Conservation (phyloP, 2,329 filamentous ascomycete genomes). For the Scedosporium minutisporum region DNA sequence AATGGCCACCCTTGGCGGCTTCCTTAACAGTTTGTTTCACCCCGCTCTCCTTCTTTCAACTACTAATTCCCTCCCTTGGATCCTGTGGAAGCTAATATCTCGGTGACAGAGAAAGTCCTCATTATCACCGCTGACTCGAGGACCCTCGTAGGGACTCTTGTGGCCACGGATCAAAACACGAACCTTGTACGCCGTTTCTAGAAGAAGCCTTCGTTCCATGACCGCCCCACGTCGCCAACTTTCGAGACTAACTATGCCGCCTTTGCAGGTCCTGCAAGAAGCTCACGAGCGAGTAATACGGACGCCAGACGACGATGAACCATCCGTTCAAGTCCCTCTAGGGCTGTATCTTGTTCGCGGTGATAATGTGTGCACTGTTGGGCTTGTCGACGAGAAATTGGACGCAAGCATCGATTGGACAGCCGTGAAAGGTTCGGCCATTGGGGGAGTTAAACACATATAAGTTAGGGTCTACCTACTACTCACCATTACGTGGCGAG, state of each 20-base stretch:
- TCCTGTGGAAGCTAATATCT: neutral
- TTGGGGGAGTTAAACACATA: conserved; percentile 75
- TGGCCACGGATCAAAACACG: conserved; percentile 82
- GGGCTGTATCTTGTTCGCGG: conserved; percentile 88
- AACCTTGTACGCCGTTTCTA: conserved; percentile 55
- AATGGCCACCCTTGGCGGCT: conserved; percentile 36
- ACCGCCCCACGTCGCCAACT: neutral
- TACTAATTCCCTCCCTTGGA: neutral
- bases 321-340: conserved; percentile 69
- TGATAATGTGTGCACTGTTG: conserved; percentile 87
- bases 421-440: conserved; percentile 74
- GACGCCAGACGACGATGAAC: conserved; percentile 70
- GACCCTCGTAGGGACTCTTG: conserved; percentile 71
- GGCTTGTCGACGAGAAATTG: conserved; percentile 79
- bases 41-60: neutral
- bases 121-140: conserved; percentile 89
- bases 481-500: no score
- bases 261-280: conserved; percentile 59
- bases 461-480: conserved; percentile 17
- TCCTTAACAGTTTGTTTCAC: conserved; percentile 29
- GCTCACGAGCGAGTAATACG: conserved; percentile 87
- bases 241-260: neutral
- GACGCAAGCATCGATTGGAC: conserved; percentile 89
- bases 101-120: conserved; percentile 69
- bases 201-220: neutral